These are phyloP conservation scores for Colletotrichum ledebouriae DNA, from an alignment of 2,329 filamentous ascomycete species.

Conservation along the genomic window DNA sequence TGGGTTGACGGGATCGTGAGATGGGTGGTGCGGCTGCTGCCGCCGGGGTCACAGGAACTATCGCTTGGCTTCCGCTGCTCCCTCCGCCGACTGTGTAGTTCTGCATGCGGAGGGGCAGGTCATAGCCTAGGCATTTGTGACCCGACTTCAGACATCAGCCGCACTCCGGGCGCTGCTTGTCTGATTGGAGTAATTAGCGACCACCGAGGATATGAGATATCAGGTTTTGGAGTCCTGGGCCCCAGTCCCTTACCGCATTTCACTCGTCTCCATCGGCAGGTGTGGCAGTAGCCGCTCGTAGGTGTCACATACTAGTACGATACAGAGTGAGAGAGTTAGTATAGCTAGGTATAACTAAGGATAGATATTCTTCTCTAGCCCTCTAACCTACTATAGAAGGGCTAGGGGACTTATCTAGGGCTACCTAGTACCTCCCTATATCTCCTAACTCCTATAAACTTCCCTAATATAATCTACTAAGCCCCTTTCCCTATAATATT, in stretches of 20 bases:
- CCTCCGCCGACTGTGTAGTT: constrained; percentile 7
- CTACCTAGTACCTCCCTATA: no score
- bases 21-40: neutral
- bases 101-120: constrained; percentile 31
- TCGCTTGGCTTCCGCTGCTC: neutral
- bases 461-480: no score
- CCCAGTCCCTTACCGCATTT: constrained; percentile 21
- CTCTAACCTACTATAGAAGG: no score
- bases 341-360: no score
- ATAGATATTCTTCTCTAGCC: no score
- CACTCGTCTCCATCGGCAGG: constrained; percentile 28
- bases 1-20: neutral
- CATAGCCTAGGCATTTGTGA: constrained; percentile 27
- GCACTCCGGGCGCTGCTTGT: constrained; percentile 23
- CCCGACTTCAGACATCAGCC: constrained; percentile 28
- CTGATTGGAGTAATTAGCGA: constrained; percentile 10
- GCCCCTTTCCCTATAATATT: no score
- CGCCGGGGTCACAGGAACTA: constrained; percentile 17
- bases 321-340: no score
- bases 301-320: no score
- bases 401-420: no score
- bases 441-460: no score
- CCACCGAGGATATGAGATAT: no score
- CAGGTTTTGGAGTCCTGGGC: no score
- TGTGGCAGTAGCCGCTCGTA: constrained; percentile 33